phyloP scores from a whole-genome alignment of 441 rosid genomes.

The Corymbia calophylla region DNA sequence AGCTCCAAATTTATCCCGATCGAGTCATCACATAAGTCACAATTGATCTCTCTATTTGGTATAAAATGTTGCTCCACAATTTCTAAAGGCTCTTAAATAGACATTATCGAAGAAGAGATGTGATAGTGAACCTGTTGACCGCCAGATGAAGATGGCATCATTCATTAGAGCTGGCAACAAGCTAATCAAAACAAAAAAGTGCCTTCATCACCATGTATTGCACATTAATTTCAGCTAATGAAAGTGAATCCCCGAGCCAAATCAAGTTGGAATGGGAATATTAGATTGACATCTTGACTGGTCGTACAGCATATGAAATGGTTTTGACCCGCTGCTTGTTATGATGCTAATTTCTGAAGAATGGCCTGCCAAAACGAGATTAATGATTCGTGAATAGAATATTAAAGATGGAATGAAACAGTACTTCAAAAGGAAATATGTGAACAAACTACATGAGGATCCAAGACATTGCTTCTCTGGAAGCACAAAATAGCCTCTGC shows the following conservation, averaged over 20 bases:
- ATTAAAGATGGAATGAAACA: not conserved
- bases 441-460: not conserved
- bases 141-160: not conserved
- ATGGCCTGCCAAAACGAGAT: conserved; percentile 26
- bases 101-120: not conserved
- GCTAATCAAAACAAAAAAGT: not conserved
- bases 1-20: not conserved
- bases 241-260: not conserved
- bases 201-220: not conserved
- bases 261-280: not conserved
- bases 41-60: not conserved
- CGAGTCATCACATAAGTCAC: not conserved
- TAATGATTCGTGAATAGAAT: not conserved
- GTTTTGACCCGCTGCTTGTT: not conserved
- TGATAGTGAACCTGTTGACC: not conserved
- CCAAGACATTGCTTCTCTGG: not conserved
- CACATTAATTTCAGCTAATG: not conserved
- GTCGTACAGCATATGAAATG: not conserved
- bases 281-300: not conserved
- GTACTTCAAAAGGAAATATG: not conserved
- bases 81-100: not conserved
- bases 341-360: conserved; percentile 28
- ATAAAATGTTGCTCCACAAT: not conserved
- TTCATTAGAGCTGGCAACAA: not conserved
- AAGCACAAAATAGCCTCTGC: not conserved